Percentiles rank a stretch among this genome's conserved stretches.
Evolutionary conservation across 208 protist species (phyloP).

Genomic region (Sergeia podlipaevii): DNA sequence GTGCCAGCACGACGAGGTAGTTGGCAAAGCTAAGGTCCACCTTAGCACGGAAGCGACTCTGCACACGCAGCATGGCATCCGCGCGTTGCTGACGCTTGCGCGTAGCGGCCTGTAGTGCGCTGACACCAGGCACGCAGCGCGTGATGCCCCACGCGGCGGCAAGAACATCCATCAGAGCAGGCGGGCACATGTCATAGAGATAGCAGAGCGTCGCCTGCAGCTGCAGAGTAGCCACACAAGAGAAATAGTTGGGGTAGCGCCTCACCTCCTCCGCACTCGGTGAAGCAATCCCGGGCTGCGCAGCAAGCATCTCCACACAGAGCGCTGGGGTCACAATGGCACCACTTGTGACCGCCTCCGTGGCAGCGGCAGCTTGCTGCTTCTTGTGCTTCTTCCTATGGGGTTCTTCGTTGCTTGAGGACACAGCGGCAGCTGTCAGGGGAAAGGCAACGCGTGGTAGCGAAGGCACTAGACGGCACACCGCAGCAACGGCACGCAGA

Average conservation of each 20-base stretch:
- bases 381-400: neutral
- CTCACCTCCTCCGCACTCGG: constrained; percentile 37
- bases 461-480: constrained; percentile 43
- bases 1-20: constrained; percentile 68
- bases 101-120: constrained; percentile 17
- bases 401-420: constrained; percentile 2
- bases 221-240: constrained; percentile 53
- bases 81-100: too few relatives aligned
- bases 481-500: constrained; percentile 37
- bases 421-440: neutral
- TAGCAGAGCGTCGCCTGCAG: constrained; percentile 79
- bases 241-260: constrained; percentile 63
- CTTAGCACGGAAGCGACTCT: constrained; percentile 52
- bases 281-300: too few relatives aligned
- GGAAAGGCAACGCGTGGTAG: constrained; percentile 8
- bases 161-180: constrained; percentile 47
- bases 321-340: neutral
- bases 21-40: constrained; percentile 27
- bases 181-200: constrained; percentile 31
- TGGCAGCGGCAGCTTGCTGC: neutral
- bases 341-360: constrained; percentile 1
- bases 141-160: constrained; percentile 62
- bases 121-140: constrained; percentile 31
- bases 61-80: constrained; percentile 55
- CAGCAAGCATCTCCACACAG: neutral